A percentile compares a stretch with the other conserved stretches of the same genome.
Evolutionary conservation across 2,329 filamentous ascomycete species (phyloP).

Genomic region (Pseudogymnoascus sp.): DNA sequence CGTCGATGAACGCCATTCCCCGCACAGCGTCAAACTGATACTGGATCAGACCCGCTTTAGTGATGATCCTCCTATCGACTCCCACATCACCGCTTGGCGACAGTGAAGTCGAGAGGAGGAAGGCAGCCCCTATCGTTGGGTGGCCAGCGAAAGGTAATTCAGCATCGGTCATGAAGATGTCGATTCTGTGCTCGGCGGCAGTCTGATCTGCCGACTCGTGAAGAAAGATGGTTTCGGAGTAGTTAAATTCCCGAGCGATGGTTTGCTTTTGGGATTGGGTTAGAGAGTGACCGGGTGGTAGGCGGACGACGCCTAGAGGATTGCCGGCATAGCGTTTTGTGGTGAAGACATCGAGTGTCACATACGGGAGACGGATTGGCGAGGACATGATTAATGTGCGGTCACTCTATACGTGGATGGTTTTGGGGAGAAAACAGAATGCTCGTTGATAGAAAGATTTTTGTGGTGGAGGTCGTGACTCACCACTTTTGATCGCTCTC

Average conservation of each 20-base stretch:
- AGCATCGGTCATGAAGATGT: slow-evolving; percentile 49
- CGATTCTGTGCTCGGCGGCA: slow-evolving; percentile 38
- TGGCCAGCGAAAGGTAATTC: slow-evolving; percentile 58
- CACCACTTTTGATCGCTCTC: neutral
- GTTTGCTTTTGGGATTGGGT: slow-evolving; percentile 47
- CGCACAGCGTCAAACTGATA: slow-evolving; percentile 33
- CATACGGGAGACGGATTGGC: slow-evolving; percentile 11
- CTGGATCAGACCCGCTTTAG: slow-evolving; percentile 50
- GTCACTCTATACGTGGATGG: neutral
- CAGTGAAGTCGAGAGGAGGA: slow-evolving; percentile 36
- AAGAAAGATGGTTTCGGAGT: slow-evolving; percentile 57
- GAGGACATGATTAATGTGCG: neutral
- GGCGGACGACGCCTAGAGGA: slow-evolving; percentile 51
- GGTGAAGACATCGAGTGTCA: slow-evolving; percentile 54
- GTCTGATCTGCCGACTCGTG: slow-evolving; percentile 34
- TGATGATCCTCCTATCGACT: slow-evolving; percentile 34
- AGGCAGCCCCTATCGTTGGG: slow-evolving; percentile 51
- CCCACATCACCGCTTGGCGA: slow-evolving; percentile 21
- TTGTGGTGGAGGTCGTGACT: neutral
- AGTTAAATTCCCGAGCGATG: slow-evolving; percentile 56
- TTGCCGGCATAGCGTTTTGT: slow-evolving; percentile 46
- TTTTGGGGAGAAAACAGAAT: neutral
- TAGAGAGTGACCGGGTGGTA: slow-evolving; percentile 39
- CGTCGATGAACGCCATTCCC: slow-evolving; percentile 49
- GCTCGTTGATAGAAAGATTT: neutral